phyloP scores from a whole-genome alignment of 768 basidiomycete genomes.

The Agrocybe praecox region DNA sequence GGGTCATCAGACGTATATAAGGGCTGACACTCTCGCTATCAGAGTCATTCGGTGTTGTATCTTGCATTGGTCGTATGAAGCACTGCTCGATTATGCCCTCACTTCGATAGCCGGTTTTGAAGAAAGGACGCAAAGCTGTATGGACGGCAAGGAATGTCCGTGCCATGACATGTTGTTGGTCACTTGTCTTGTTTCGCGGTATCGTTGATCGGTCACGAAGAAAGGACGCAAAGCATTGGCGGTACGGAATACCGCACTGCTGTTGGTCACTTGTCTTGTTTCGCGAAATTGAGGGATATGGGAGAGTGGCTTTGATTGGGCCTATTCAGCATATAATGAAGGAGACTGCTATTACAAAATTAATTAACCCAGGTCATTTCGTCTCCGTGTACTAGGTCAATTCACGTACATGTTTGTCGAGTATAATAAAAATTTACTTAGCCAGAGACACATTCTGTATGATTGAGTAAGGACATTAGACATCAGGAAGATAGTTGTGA shows the following conservation, averaged over 20 bases:
- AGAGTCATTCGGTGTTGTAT: conserved; percentile 7
- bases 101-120: not conserved
- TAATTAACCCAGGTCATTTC: conserved; percentile 28
- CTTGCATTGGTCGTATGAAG: not conserved
- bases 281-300: not conserved
- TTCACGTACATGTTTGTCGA: conserved; percentile 22
- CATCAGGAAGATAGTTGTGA: too few relatives aligned
- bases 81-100: conserved; percentile 2
- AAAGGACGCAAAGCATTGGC: conserved; percentile 9
- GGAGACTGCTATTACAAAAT: conserved; percentile 19
- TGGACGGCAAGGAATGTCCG: conserved; percentile 5
- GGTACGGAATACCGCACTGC: not conserved
- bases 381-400: conserved; percentile 26
- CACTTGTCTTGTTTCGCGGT: conserved; percentile 14
- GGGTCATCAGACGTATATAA: not conserved
- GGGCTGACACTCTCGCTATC: too few relatives aligned
- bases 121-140: conserved; percentile 13
- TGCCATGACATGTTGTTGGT: conserved; percentile 10
- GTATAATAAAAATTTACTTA: conserved; percentile 22
- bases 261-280: not conserved
- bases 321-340: not conserved
- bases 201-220: conserved; percentile 3
- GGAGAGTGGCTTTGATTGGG: not conserved
- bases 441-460: conserved; percentile 18
- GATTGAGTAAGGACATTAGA: too few relatives aligned